These are phyloP conservation scores for Coniella vitis DNA, from an alignment of 2,329 filamentous ascomycete species.

Conservation along the genomic window DNA sequence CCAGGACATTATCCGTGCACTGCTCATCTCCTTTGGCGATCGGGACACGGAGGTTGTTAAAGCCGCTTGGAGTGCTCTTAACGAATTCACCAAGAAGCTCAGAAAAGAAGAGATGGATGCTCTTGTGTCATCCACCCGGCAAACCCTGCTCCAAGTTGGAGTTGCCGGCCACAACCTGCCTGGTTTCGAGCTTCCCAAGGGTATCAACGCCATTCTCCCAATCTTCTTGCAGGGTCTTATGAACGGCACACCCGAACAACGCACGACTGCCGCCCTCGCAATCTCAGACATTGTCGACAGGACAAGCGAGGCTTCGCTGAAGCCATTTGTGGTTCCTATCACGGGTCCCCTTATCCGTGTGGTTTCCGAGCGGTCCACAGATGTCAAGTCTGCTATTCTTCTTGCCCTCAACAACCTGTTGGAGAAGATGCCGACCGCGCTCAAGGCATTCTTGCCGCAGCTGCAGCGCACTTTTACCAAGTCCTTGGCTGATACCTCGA, in stretches of 20 bases:
- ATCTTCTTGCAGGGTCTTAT: constrained; percentile 97
- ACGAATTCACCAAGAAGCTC: constrained; percentile 78
- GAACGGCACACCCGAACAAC: constrained; percentile 89
- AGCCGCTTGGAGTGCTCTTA: constrained; percentile 80
- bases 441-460: constrained; percentile 96
- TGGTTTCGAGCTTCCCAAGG: constrained; percentile 89
- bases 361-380: constrained; percentile 90
- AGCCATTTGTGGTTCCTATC: constrained; percentile 94
- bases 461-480: constrained; percentile 96
- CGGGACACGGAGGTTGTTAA: constrained; percentile 77
- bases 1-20: constrained; percentile 83
- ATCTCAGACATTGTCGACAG: constrained; percentile 95
- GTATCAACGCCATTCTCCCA: constrained; percentile 90
- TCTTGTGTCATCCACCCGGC: constrained; percentile 77
- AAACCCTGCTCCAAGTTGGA: constrained; percentile 81
- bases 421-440: constrained; percentile 90
- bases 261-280: constrained; percentile 83
- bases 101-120: constrained; percentile 98
- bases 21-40: constrained; percentile 91
- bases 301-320: constrained; percentile 78
- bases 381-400: constrained; percentile 92
- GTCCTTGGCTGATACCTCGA: constrained; percentile 86
- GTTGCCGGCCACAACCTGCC: constrained; percentile 77
- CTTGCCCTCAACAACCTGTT: constrained; percentile 90
- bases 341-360: constrained; percentile 96